Percentiles rank a stretch among this genome's conserved stretches.
Evolutionary conservation across 1,284 basidiomycete genomes (phyloP).

Genomic region (Exobasidium rhododendri): DNA sequence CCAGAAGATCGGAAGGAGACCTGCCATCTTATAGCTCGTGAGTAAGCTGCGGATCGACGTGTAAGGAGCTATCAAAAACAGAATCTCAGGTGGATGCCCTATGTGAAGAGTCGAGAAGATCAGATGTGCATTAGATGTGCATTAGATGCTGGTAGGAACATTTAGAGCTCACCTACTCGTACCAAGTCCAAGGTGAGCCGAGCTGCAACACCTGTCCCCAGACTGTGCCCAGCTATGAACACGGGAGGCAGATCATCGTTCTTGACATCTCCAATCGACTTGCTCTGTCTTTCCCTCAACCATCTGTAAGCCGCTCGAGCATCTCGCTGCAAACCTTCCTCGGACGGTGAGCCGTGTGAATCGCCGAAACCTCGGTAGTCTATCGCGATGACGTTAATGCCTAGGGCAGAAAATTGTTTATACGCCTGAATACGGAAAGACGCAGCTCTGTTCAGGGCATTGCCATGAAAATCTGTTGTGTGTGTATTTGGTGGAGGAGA

Average conservation of each 20-base stretch:
- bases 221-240: conserved; percentile 72
- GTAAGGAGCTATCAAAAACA: conserved; percentile 75
- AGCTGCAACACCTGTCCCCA: conserved; percentile 75
- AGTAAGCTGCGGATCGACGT: conserved; percentile 66
- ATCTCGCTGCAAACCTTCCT: conserved; percentile 71
- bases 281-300: conserved; percentile 57
- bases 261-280: background rate
- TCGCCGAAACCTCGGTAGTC: conserved; percentile 94
- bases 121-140: too few relatives aligned
- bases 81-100: conserved; percentile 60
- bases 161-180: conserved; percentile 57
- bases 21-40: conserved; percentile 63
- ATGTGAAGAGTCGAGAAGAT: too few relatives aligned
- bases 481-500: too few relatives aligned
- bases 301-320: conserved; percentile 78
- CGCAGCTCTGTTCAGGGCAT: conserved; percentile 73
- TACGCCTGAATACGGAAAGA: conserved; percentile 66
- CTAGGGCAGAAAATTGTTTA: conserved; percentile 62
- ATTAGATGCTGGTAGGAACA: background rate
- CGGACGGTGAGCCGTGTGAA: conserved; percentile 72
- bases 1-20: conserved; percentile 68
- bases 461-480: conserved; percentile 76
- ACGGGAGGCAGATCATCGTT: conserved; percentile 61
- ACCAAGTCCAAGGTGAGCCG: conserved; percentile 65
- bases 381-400: conserved; percentile 73